A percentile compares a stretch with the other conserved stretches of the same genome.
Conservation (phyloP, 2,329 filamentous ascomycete genomes). For the Aureobasidium namibiae region DNA sequence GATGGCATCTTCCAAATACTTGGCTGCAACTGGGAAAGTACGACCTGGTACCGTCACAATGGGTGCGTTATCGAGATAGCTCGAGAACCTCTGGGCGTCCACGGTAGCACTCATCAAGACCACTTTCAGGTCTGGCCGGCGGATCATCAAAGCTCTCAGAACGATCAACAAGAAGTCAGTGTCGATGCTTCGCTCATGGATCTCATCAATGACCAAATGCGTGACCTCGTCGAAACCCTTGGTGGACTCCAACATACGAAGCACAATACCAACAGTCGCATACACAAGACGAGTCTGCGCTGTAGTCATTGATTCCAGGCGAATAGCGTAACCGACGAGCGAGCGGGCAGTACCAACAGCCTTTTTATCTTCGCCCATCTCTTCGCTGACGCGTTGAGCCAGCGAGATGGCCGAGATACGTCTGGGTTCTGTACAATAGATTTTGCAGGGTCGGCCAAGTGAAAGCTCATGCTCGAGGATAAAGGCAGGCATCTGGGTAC, state of each 20-base stretch:
- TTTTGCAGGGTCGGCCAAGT: slow-evolving; percentile 73
- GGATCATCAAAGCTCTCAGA: slow-evolving; percentile 69
- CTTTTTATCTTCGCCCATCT: slow-evolving; percentile 74
- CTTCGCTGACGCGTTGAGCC: slow-evolving; percentile 86
- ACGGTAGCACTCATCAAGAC: slow-evolving; percentile 97
- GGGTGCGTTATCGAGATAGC: slow-evolving; percentile 76
- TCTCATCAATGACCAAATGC: slow-evolving; percentile 92
- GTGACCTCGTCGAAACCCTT: slow-evolving; percentile 83
- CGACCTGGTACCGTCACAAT: slow-evolving; percentile 85
- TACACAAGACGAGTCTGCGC: slow-evolving; percentile 79
- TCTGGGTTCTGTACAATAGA: slow-evolving; percentile 91
- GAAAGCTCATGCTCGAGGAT: slow-evolving; percentile 82
- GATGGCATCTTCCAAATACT: slow-evolving; percentile 86
- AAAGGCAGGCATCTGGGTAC: slow-evolving; percentile 92
- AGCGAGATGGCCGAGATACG: slow-evolving; percentile 94
- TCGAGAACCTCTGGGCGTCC: slow-evolving; percentile 82
- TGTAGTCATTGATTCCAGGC: slow-evolving; percentile 79
- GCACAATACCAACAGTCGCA: slow-evolving; percentile 85
- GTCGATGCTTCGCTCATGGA: slow-evolving; percentile 93
- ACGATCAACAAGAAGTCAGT: slow-evolving; percentile 94
- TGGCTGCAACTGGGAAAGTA: slow-evolving; percentile 84
- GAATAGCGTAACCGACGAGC: slow-evolving; percentile 87
- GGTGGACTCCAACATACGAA: slow-evolving; percentile 90
- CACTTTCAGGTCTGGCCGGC: slow-evolving; percentile 77
- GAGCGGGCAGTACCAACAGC: slow-evolving; percentile 78